Conservation (phyloP, 768 basidiomycete species). For the Leccinum sublutescens region DNA sequence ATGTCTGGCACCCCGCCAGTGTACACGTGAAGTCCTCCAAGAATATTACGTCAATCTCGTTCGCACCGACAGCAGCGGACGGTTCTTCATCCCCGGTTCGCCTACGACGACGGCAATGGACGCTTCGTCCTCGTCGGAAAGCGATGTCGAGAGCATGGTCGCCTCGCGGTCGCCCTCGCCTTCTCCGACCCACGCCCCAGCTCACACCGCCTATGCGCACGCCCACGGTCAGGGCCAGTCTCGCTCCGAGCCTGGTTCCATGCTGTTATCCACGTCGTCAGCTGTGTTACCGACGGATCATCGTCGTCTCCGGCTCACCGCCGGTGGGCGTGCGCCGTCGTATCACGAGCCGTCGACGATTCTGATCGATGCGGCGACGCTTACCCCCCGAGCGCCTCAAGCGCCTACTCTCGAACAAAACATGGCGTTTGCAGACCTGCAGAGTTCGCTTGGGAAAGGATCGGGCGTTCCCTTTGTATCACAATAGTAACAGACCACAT, state of each 20-base stretch:
- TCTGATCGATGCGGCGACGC: slow-evolving; percentile 37
- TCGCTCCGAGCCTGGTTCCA: neutral
- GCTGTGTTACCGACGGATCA: slow-evolving; percentile 19
- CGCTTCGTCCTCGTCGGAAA: slow-evolving; percentile 35
- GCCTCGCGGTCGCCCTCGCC: slow-evolving; percentile 45
- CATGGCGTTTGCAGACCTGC: slow-evolving; percentile 75
- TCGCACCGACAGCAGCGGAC: slow-evolving; percentile 70
- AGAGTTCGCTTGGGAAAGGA: slow-evolving; percentile 41
- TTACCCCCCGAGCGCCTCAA: slow-evolving; percentile 43
- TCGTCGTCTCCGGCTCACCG: slow-evolving; percentile 24
- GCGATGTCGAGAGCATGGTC: slow-evolving; percentile 51
- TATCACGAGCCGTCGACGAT: slow-evolving; percentile 37
- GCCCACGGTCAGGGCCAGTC: neutral
- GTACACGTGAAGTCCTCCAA: slow-evolving; percentile 86
- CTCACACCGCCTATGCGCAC: neutral
- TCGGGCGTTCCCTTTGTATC: slow-evolving; percentile 27
- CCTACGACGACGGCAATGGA: slow-evolving; percentile 13
- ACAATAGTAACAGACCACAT: slow-evolving; percentile 2
- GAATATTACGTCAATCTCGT: slow-evolving; percentile 94
- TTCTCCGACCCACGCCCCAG: slow-evolving; percentile 36
- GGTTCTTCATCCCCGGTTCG: slow-evolving; percentile 51
- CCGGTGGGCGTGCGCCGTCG: slow-evolving; percentile 23
- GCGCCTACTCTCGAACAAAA: slow-evolving; percentile 79
- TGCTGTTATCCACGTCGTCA: neutral
- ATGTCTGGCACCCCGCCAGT: slow-evolving; percentile 44